These are phyloP conservation scores for Paraphaeosphaeria sporulosa DNA, from an alignment of 2,329 filamentous ascomycete genomes.

Conservation along the genomic window DNA sequence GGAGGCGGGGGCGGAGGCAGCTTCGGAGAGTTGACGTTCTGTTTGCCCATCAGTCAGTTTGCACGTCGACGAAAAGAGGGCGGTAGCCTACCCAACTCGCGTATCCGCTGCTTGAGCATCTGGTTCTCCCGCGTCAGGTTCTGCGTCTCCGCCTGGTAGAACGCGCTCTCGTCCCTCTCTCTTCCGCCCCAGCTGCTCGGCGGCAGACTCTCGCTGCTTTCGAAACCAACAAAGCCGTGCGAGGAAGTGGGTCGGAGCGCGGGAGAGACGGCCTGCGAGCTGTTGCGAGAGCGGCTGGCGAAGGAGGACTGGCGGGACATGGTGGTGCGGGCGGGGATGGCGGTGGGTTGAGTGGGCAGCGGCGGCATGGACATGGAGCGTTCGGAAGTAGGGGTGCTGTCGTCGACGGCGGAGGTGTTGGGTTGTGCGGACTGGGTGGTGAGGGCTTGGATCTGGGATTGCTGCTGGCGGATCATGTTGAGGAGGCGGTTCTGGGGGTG, in stretches of 20 bases:
- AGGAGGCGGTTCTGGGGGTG: constrained; percentile 72
- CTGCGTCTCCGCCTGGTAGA: constrained; percentile 84
- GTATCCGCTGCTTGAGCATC: constrained; percentile 78
- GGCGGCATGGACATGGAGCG: constrained; percentile 54
- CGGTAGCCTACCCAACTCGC: constrained; percentile 68
- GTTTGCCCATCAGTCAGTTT: constrained; percentile 13
- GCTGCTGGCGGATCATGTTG: constrained; percentile 78
- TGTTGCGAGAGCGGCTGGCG: constrained; percentile 45
- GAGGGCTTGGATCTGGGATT: constrained; percentile 71
- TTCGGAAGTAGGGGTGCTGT: constrained; percentile 59
- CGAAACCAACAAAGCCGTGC: constrained; percentile 36
- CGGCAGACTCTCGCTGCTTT: constrained; percentile 68
- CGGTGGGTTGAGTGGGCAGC: constrained; percentile 45
- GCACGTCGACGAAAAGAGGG: background rate
- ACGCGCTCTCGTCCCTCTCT: constrained; percentile 72
- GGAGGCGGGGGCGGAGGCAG: background rate
- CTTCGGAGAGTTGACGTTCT: constrained; percentile 47
- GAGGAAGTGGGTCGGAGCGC: constrained; percentile 63
- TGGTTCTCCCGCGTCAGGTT: constrained; percentile 81
- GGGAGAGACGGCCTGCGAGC: constrained; percentile 53
- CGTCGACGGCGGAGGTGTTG: constrained; percentile 58
- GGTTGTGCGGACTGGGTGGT: constrained; percentile 49
- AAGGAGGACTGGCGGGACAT: constrained; percentile 56
- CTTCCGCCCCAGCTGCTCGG: constrained; percentile 45
- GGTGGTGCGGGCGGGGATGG: constrained; percentile 55